These are phyloP conservation scores for Yarrowia sp. DNA, from an alignment of 805 yeast species.

Conservation along the genomic window DNA sequence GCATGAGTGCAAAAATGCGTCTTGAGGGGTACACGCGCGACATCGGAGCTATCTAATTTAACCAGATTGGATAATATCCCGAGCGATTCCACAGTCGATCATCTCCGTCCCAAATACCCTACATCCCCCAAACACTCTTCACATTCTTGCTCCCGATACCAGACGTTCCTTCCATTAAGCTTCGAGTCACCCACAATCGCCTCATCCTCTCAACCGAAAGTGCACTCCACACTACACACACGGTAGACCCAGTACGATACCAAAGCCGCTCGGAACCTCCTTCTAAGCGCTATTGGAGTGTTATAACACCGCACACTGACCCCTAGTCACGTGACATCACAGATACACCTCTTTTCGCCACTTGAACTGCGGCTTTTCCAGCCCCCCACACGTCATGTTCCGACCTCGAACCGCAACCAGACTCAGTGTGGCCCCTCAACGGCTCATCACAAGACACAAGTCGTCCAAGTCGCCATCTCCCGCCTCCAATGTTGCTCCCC, in stretches of 20 bases:
- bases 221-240: constrained; percentile 6
- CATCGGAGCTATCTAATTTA: no score
- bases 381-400: constrained; percentile 5
- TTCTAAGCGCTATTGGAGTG: no score
- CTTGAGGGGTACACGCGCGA: neutral
- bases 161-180: neutral
- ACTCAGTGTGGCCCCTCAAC: constrained; percentile 11
- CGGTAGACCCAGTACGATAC: neutral
- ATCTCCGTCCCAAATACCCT: neutral
- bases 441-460: constrained; percentile 21
- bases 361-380: constrained; percentile 1
- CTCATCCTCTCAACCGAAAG: constrained; percentile 33
- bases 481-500: constrained; percentile 15
- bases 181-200: constrained; percentile 29
- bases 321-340: neutral
- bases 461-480: constrained; percentile 38
- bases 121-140: constrained; percentile 4
- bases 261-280: no score
- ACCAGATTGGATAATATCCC: neutral
- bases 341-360: neutral
- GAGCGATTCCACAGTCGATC: neutral
- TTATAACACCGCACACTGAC: no score
- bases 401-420: constrained; percentile 21
- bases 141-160: constrained; percentile 37
- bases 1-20: constrained; percentile 23